Conservation (phyloP, 768 basidiomycete genomes). For the Kwoniella newhampshirensis region DNA sequence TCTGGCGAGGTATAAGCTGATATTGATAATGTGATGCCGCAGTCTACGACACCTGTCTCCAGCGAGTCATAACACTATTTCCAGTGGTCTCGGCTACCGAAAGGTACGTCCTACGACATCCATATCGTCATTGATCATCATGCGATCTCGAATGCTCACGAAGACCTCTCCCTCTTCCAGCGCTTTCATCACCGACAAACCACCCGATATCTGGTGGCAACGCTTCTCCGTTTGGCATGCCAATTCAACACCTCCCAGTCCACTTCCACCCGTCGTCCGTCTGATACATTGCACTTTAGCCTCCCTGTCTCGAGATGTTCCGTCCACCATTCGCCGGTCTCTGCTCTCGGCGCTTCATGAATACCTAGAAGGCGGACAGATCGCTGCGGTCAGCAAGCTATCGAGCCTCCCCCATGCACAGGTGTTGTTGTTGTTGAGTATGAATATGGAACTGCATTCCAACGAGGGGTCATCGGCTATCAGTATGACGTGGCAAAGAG, state of each 20-base stretch:
- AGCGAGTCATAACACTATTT: slow-evolving; percentile 26
- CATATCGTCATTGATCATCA: slow-evolving; percentile 3
- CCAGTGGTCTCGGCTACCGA: slow-evolving; percentile 28
- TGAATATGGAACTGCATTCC: slow-evolving; percentile 21
- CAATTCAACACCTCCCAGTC: slow-evolving; percentile 26
- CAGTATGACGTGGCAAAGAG: slow-evolving; percentile 16
- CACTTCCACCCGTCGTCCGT: slow-evolving; percentile 22
- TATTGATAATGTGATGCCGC: background rate
- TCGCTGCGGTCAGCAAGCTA: slow-evolving; percentile 1
- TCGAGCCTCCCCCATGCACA: slow-evolving; percentile 19
- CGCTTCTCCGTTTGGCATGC: slow-evolving; percentile 10
- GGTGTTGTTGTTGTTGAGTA: slow-evolving; percentile 19
- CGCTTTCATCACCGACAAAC: background rate
- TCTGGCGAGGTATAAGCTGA: slow-evolving; percentile 2
- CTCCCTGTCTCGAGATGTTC: slow-evolving; percentile 19
- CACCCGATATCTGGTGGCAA: slow-evolving; percentile 1
- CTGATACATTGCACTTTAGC: slow-evolving; percentile 28
- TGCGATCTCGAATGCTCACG: slow-evolving; percentile 4
- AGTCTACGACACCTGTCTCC: slow-evolving; percentile 25
- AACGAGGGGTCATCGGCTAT: slow-evolving; percentile 2
- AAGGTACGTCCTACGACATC: slow-evolving; percentile 7
- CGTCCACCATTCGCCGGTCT: slow-evolving; percentile 12
- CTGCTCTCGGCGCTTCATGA: slow-evolving; percentile 8
- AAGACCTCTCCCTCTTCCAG: background rate
- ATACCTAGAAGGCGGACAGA: slow-evolving; percentile 13